phyloP scores from a whole-genome alignment of 805 yeast species.

The Starmerella sirachaensis region DNA sequence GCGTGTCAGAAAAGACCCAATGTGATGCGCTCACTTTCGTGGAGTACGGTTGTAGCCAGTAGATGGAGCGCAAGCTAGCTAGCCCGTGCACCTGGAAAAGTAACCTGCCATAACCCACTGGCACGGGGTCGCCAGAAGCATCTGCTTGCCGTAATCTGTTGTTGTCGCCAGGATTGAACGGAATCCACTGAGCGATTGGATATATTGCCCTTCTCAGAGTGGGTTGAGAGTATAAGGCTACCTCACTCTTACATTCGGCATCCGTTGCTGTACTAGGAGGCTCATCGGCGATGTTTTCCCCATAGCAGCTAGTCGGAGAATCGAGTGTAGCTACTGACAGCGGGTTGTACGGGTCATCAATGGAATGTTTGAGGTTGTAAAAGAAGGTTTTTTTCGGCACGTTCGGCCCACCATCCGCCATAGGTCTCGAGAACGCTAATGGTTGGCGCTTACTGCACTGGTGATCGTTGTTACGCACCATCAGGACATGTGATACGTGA shows the following conservation, averaged over 20 bases:
- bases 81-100: slow-evolving; percentile 22
- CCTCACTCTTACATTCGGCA: slow-evolving; percentile 4
- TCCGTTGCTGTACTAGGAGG: not conserved
- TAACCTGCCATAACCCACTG: slow-evolving; percentile 27
- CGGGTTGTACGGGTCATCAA: slow-evolving; percentile 19
- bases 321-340: slow-evolving; percentile 13
- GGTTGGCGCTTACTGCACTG: no score
- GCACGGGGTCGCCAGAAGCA: slow-evolving; percentile 14
- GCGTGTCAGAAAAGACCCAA: slow-evolving; percentile 31
- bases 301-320: slow-evolving; percentile 6
- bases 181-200: slow-evolving; percentile 28
- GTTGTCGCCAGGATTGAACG: slow-evolving; percentile 31
- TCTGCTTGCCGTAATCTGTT: slow-evolving; percentile 20
- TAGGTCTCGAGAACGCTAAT: not conserved
- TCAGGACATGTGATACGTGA: no score
- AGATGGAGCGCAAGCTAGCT: slow-evolving; percentile 28
- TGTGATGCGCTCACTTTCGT: slow-evolving; percentile 27
- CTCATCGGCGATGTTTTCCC: not conserved
- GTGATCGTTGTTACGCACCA: no score
- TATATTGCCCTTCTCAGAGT: slow-evolving; percentile 22
- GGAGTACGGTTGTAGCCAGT: slow-evolving; percentile 29
- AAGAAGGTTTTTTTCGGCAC: slow-evolving; percentile 19
- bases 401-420: not conserved
- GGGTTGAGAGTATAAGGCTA: slow-evolving; percentile 22
- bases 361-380: slow-evolving; percentile 18